A percentile compares a stretch with the other conserved stretches of the same genome.
These are phyloP conservation scores for Phytophthora macrochlamydospora DNA, from an alignment of 352 stramenopile species.

Conservation along the genomic window DNA sequence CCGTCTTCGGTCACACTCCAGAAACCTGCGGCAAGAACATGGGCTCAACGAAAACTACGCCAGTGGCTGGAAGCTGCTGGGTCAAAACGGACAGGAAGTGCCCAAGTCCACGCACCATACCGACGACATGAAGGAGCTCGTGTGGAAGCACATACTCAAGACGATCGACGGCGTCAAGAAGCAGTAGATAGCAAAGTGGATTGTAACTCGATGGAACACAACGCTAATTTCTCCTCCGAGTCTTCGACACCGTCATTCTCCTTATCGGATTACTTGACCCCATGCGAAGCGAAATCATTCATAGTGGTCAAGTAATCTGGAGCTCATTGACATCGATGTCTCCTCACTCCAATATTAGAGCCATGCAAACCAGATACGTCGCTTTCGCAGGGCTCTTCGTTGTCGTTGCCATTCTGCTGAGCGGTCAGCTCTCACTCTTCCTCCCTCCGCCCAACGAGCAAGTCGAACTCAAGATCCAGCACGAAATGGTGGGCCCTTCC, in stretches of 20 bases:
- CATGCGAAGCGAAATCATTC: too few species aligned
- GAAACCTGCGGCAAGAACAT: constrained; percentile 26
- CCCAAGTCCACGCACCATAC: constrained; percentile 26
- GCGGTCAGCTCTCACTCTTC: background rate
- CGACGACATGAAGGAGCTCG: constrained; percentile 22
- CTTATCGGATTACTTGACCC: background rate
- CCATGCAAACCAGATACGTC: background rate
- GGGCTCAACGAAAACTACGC: constrained; percentile 22
- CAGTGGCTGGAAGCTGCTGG: constrained; percentile 27
- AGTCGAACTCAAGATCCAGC: background rate
- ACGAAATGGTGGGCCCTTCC: background rate
- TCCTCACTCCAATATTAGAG: too few species aligned
- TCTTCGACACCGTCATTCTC: background rate
- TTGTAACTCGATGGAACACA: too few species aligned
- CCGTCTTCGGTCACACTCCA: constrained; percentile 16
- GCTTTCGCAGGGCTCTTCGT: background rate
- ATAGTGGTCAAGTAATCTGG: too few species aligned
- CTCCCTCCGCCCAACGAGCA: background rate
- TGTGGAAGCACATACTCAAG: constrained; percentile 26
- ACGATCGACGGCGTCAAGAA: constrained; percentile 27
- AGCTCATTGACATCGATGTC: too few species aligned
- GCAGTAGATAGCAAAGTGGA: constrained; percentile 4
- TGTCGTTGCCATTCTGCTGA: background rate
- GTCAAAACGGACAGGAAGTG: constrained; percentile 17
- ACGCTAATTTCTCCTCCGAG: too few species aligned